A percentile compares a stretch with the other conserved stretches of the same genome.
Evolutionary conservation across 2,329 filamentous ascomycete genomes (phyloP).

Genomic region (Pseudodiploospora longispora): DNA sequence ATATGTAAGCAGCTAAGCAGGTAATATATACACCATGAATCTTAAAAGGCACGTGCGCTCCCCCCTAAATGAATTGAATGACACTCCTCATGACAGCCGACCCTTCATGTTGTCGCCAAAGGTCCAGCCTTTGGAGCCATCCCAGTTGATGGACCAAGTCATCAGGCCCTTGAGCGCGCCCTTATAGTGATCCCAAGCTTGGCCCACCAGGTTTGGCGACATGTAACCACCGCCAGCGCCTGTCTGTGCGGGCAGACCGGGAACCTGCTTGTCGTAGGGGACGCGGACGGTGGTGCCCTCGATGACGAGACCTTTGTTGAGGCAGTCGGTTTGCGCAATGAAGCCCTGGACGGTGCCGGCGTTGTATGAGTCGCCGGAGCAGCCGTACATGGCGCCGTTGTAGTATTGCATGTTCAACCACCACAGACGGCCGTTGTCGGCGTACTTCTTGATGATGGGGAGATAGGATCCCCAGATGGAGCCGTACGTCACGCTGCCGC

Average conservation of each 20-base stretch:
- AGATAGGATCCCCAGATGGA: constrained; percentile 29
- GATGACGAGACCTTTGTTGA: constrained; percentile 23
- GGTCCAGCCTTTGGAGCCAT: constrained; percentile 25
- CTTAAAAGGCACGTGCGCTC: no score
- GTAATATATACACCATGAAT: no score
- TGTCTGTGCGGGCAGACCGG: constrained; percentile 26
- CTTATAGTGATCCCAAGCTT: constrained; percentile 23
- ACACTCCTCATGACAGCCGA: constrained; percentile 3
- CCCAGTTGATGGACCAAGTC: constrained; percentile 31
- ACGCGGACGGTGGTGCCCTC: constrained; percentile 23
- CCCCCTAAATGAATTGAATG: no score
- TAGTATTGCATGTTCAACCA: constrained; percentile 31
- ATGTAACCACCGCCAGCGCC: constrained; percentile 27
- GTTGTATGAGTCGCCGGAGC: constrained; percentile 22
- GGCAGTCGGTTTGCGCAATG: constrained; percentile 27
- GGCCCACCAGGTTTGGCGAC: constrained; percentile 18
- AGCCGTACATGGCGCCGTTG: constrained; percentile 30
- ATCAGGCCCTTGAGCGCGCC: constrained; percentile 26
- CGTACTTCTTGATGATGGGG: constrained; percentile 29
- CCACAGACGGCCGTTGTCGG: constrained; percentile 27
- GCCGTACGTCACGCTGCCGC: constrained; percentile 22
- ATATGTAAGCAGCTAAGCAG: no score
- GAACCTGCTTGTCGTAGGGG: constrained; percentile 26
- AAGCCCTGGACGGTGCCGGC: constrained; percentile 25
- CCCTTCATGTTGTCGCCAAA: constrained; percentile 23